These are phyloP conservation scores for Aurifilum marmelostoma DNA, from an alignment of 2,329 filamentous ascomycete species.

Conservation along the genomic window DNA sequence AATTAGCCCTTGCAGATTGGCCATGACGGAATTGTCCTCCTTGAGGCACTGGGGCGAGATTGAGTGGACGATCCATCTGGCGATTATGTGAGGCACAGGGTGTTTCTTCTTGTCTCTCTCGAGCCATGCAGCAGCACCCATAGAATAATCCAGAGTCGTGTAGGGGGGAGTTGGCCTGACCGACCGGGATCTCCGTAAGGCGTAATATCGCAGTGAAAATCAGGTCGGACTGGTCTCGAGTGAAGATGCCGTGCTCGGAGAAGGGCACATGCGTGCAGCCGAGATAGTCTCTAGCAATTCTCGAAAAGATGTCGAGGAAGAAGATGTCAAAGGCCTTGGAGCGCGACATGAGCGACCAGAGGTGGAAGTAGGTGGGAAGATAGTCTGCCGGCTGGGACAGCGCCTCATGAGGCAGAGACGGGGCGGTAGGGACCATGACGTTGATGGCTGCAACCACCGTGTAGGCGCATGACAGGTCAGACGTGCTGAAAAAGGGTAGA, in stretches of 20 bases:
- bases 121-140: constrained; percentile 82
- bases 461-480: constrained; percentile 88
- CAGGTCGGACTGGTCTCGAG: constrained; percentile 84
- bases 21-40: constrained; percentile 76
- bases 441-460: constrained; percentile 90
- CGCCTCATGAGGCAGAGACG: constrained; percentile 69
- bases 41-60: constrained; percentile 82
- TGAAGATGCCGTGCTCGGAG: constrained; percentile 87
- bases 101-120: constrained; percentile 95
- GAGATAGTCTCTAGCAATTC: constrained; percentile 83
- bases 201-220: constrained; percentile 92
- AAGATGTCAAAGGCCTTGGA: constrained; percentile 86
- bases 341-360: constrained; percentile 91
- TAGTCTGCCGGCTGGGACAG: constrained; percentile 88
- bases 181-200: constrained; percentile 92
- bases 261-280: constrained; percentile 76
- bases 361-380: constrained; percentile 90
- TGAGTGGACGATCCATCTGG: constrained; percentile 90
- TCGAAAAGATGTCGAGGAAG: constrained; percentile 87
- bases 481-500: constrained; percentile 87
- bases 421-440: constrained; percentile 81
- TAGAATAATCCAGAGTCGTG: constrained; percentile 78
- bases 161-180: constrained; percentile 95
- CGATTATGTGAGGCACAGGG: constrained; percentile 88
- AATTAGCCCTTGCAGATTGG: constrained; percentile 86